Evolutionary conservation across 2,329 filamentous ascomycete species (phyloP).

Genomic region (Thyridium curvatum): DNA sequence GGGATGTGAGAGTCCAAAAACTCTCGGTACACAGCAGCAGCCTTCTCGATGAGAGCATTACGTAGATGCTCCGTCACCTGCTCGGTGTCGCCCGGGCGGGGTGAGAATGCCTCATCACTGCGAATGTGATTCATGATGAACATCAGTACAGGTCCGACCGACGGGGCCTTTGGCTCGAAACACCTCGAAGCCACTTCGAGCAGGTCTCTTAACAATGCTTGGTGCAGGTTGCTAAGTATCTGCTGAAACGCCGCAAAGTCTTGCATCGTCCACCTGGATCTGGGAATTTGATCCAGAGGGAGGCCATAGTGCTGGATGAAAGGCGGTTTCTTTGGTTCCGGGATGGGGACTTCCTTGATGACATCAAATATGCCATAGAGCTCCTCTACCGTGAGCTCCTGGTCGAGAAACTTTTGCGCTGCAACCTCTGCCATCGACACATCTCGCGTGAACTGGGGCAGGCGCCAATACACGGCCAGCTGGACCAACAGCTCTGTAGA

Average conservation of each 20-base stretch:
- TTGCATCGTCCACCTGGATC: conserved; percentile 59
- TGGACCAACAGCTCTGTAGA: conserved; percentile 81
- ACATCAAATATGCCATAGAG: conserved; percentile 79
- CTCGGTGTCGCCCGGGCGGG: conserved; percentile 61
- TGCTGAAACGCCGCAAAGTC: conserved; percentile 69
- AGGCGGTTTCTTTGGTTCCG: conserved; percentile 59
- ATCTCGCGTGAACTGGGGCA: conserved; percentile 75
- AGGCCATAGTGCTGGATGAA: conserved; percentile 45
- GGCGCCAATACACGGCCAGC: conserved; percentile 79
- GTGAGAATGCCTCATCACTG: conserved; percentile 68
- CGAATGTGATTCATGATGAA: conserved; percentile 81
- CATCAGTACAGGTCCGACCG: conserved; percentile 67
- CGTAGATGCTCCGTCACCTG: conserved; percentile 67
- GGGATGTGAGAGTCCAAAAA: conserved; percentile 78
- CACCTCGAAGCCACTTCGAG: conserved; percentile 84
- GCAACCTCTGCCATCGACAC: conserved; percentile 81
- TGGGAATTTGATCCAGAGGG: conserved; percentile 49
- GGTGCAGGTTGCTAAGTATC: conserved; percentile 68
- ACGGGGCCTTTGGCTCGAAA: conserved; percentile 82
- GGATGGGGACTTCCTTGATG: conserved; percentile 61
- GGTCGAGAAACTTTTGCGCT: conserved; percentile 76
- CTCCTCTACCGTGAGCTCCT: conserved; percentile 74
- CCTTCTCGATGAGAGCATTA: conserved; percentile 67
- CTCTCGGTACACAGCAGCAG: conserved; percentile 71
- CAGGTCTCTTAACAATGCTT: conserved; percentile 70